A percentile compares a stretch with the other conserved stretches of the same genome.
Evolutionary conservation across 805 yeast species (phyloP).

Genomic region (Candida oleophila): DNA sequence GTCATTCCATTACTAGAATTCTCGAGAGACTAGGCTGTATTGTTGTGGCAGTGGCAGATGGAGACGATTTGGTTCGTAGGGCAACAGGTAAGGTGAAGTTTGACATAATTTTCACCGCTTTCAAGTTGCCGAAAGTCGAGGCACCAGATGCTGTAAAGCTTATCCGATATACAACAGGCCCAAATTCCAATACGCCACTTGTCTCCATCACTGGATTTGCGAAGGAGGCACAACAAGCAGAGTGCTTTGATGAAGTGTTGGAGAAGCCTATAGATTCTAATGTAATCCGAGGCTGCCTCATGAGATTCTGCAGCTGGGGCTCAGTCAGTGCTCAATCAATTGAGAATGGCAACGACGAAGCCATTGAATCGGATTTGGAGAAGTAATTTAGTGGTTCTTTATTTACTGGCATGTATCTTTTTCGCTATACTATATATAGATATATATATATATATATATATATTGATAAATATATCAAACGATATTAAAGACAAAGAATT

Average conservation of each 20-base stretch:
- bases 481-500: too few relatives aligned
- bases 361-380: slow-evolving; percentile 26
- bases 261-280: slow-evolving; percentile 61
- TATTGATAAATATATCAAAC: too few relatives aligned
- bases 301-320: slow-evolving; percentile 12
- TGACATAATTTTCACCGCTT: slow-evolving; percentile 78
- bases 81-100: slow-evolving; percentile 82
- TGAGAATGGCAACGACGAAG: slow-evolving; percentile 18
- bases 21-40: slow-evolving; percentile 74
- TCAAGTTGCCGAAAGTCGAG: slow-evolving; percentile 63
- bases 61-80: slow-evolving; percentile 78
- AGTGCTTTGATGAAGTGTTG: slow-evolving; percentile 63
- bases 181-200: slow-evolving; percentile 76
- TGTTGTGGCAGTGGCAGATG: slow-evolving; percentile 73
- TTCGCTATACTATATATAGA: neutral
- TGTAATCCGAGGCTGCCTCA: slow-evolving; percentile 20
- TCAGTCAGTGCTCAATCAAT: slow-evolving; percentile 3
- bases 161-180: slow-evolving; percentile 70
- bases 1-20: slow-evolving; percentile 63
- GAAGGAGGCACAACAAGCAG: slow-evolving; percentile 58
- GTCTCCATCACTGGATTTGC: slow-evolving; percentile 72
- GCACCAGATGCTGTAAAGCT: slow-evolving; percentile 77
- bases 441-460: neutral
- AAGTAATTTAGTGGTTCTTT: neutral
- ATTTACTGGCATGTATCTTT: neutral